phyloP scores from a whole-genome alignment of 805 yeast species.

The Priceomyces carsonii region DNA sequence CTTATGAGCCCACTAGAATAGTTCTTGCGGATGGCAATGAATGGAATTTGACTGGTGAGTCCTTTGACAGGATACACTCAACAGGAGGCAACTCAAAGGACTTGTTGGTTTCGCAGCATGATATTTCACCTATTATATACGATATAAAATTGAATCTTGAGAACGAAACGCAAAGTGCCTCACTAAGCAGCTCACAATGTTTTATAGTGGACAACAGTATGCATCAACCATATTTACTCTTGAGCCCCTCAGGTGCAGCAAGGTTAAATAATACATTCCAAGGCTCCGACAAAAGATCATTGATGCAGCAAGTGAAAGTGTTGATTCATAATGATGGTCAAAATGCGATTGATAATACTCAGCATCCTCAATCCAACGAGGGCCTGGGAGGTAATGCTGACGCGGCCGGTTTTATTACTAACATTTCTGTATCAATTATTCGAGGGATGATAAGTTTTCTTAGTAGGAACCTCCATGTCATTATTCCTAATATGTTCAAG shows the following conservation, averaged over 20 bases:
- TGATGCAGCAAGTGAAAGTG: slow-evolving; percentile 28
- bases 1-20: slow-evolving; percentile 24
- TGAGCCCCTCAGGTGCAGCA: slow-evolving; percentile 37
- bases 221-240: slow-evolving; percentile 37
- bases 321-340: slow-evolving; percentile 12
- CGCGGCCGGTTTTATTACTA: no score
- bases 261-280: slow-evolving; percentile 20
- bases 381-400: no score
- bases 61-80: slow-evolving; percentile 21
- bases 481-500: slow-evolving; percentile 8
- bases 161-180: slow-evolving; percentile 15
- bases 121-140: slow-evolving; percentile 24
- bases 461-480: no score
- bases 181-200: slow-evolving; percentile 41
- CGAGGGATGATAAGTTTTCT: no score
- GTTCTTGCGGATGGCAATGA: slow-evolving; percentile 18
- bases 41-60: slow-evolving; percentile 26
- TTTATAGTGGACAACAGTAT: slow-evolving; percentile 36
- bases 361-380: no score
- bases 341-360: no score
- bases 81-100: slow-evolving; percentile 9
- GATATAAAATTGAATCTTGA: slow-evolving; percentile 19
- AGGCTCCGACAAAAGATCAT: slow-evolving; percentile 12
- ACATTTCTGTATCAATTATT: no score
- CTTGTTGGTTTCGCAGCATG: slow-evolving; percentile 28